Percentiles rank a stretch among this genome's conserved stretches.
phyloP scores from a whole-genome alignment of 768 basidiomycete species.

The Boletus bicolor region DNA sequence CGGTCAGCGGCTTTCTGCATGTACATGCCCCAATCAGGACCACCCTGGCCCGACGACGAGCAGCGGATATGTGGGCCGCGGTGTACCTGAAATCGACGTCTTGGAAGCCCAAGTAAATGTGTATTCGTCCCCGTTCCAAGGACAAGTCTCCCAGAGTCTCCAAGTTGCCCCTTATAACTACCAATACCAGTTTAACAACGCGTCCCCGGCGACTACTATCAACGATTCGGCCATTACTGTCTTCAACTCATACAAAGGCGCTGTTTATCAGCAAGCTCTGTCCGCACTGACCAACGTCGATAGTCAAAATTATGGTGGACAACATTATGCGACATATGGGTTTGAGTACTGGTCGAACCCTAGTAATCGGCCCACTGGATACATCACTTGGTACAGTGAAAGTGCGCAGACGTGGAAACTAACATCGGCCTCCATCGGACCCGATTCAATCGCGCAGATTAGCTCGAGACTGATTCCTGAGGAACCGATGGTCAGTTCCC shows the following conservation, averaged over 20 bases:
- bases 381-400: constrained; percentile 80
- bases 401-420: constrained; percentile 70
- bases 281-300: constrained; percentile 61
- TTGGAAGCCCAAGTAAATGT: constrained; percentile 77
- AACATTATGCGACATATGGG: constrained; percentile 59
- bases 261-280: constrained; percentile 69
- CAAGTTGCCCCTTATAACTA: constrained; percentile 81
- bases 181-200: constrained; percentile 58
- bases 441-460: constrained; percentile 58
- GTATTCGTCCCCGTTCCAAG: constrained; percentile 43
- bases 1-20: constrained; percentile 83
- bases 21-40: constrained; percentile 81
- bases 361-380: constrained; percentile 60
- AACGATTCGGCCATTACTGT: constrained; percentile 48
- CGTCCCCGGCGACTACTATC: constrained; percentile 49
- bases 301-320: constrained; percentile 52
- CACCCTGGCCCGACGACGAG: constrained; percentile 74
- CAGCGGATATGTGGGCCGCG: constrained; percentile 55
- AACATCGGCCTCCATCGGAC: constrained; percentile 59
- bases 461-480: constrained; percentile 70
- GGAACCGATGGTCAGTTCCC: constrained; percentile 82
- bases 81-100: constrained; percentile 91
- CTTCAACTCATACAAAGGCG: constrained; percentile 70
- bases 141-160: constrained; percentile 75
- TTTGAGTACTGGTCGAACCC: constrained; percentile 82